Base-by-base conservation (phyloP, 108 stramenopile species). In the Skeletonema menzelii region DNA sequence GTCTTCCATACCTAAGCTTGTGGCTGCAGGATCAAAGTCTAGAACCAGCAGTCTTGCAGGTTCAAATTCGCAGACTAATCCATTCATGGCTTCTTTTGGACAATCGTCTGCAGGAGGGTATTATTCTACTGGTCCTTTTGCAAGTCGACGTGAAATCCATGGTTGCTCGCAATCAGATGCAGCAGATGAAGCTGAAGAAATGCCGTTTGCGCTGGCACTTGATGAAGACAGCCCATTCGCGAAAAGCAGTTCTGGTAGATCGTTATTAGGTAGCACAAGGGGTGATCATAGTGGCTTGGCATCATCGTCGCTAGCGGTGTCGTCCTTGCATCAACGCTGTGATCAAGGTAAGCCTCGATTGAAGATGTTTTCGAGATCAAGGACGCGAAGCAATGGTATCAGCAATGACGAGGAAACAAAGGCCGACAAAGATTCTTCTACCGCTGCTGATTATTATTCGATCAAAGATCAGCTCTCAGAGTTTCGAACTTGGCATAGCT, bases 251-350 rank as follows among this genome's bases (percentile, higher is more conserved):
- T n/a, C n/a, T n/a, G 70, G 72, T 26, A 72, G 68, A 59, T 80
- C 79, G 0, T 67, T 73, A 46, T 73, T 44, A 63, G 71, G 71
- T 5, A 76, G 80, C 40, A 60, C 53, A 8, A 69, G 47, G 65
- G 59, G 59, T 17, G 59, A 60, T 31, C 40, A 42, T n/a, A 42
- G 40, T 42, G 40, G 40, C 14, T 56, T 67, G 72, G 66, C 66
- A 69, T 73, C 35, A 11, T 76, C 76, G 8, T 73, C 75, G 7
- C 53, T 82, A 8, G 76, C 76, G 15, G 80, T 77, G 1, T 72
- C 76, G 1, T 77, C 80, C 5, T 30, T 82, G 24, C 76, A 77
- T 31, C 80, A 82, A 38, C 63, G 76, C 7, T 82, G 80, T 55
- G 76, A 70, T 7, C 76, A 77, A 17, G 71, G 76, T 7, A 82